Percentiles rank a stretch among this genome's conserved stretches.
Evolutionary conservation across 768 basidiomycete species (phyloP).

Genomic region (Gautieria morchelliformis): DNA sequence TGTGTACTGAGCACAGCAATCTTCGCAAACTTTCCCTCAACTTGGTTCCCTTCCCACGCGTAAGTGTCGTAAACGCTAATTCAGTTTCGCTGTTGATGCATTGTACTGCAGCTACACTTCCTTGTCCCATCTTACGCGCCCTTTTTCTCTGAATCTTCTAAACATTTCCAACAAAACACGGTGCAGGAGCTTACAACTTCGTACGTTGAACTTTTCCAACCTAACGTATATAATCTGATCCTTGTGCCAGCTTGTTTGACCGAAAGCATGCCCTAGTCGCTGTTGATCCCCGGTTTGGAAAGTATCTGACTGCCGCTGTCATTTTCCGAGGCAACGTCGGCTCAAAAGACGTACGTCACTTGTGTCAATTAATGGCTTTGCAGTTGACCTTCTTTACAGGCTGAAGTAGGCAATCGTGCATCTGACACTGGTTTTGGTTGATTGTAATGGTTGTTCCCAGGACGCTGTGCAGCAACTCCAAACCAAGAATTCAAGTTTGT

Average conservation of each 20-base stretch:
- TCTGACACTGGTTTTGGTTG: background rate
- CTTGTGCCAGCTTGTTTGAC: conserved; percentile 55
- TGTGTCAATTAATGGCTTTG: background rate
- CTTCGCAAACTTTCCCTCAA: conserved; percentile 89
- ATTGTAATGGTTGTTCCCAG: conserved; percentile 25
- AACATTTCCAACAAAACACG: conserved; percentile 48
- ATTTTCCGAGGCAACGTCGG: conserved; percentile 81
- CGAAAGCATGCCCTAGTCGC: conserved; percentile 74
- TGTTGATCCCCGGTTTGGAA: conserved; percentile 73
- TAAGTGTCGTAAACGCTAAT: conserved; percentile 24
- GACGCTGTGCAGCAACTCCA: conserved; percentile 67
- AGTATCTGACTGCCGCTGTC: conserved; percentile 75
- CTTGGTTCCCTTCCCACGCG: conserved; percentile 92
- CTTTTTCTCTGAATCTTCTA: conserved; percentile 58
- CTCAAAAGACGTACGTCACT: conserved; percentile 61
- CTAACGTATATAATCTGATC: background rate
- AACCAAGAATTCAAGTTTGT: conserved; percentile 58
- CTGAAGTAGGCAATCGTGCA: conserved; percentile 17
- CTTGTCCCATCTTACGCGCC: conserved; percentile 94
- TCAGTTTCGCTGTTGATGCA: background rate
- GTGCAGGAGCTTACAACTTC: conserved; percentile 65
- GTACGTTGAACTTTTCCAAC: conserved; percentile 31
- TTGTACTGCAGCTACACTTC: conserved; percentile 72
- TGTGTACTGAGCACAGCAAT: conserved; percentile 38
- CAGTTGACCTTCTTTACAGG: conserved; percentile 14